Conservation (phyloP, 768 basidiomycete species). For the Lentinula sp. region DNA sequence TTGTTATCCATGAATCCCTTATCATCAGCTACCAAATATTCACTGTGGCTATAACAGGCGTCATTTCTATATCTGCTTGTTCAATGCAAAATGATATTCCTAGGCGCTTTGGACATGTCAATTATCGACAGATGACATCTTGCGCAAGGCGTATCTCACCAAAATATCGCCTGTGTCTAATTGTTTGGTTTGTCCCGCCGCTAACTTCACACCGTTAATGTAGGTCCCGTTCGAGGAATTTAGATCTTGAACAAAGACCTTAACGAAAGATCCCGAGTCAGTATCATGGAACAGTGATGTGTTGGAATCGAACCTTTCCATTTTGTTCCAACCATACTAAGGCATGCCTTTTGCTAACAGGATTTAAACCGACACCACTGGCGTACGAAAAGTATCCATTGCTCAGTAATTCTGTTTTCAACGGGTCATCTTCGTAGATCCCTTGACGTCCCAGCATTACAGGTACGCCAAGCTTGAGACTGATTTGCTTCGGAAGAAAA, state of each 20-base stretch:
- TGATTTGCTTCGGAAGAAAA: neutral
- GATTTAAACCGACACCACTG: neutral
- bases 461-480: neutral
- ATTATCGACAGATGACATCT: neutral
- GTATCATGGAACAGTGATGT: no score
- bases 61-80: neutral
- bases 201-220: neutral
- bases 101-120: neutral
- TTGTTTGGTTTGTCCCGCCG: neutral
- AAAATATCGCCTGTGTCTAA: neutral
- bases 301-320: neutral
- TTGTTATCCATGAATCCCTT: no score
- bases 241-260: conserved; percentile 2
- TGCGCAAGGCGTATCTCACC: neutral
- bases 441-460: neutral
- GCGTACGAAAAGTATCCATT: neutral
- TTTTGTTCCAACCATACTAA: neutral
- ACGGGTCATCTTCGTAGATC: neutral
- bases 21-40: neutral
- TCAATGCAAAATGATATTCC: neutral
- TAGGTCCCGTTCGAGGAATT: neutral
- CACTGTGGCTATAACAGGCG: neutral
- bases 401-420: neutral
- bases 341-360: neutral
- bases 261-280: neutral